These are phyloP conservation scores for Claviceps arundinis DNA, from an alignment of 2,329 filamentous ascomycete species.

Conservation along the genomic window DNA sequence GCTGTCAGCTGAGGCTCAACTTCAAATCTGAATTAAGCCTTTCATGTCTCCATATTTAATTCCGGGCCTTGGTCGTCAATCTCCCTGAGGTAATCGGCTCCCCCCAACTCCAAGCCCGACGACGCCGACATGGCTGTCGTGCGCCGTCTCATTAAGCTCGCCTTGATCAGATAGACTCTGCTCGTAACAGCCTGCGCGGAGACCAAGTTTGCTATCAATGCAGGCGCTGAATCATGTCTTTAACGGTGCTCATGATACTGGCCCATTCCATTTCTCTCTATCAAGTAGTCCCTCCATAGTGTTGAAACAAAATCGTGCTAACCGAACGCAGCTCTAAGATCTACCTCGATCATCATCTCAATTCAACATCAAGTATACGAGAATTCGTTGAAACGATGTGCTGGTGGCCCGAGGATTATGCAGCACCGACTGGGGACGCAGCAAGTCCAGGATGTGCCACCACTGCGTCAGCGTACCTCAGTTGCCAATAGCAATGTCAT, in stretches of 20 bases:
- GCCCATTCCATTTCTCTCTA: neutral
- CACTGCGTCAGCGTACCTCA: conserved; percentile 1
- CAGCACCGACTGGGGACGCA: neutral
- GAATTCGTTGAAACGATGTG: neutral
- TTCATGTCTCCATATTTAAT: neutral
- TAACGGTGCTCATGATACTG: neutral
- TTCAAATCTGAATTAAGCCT: neutral
- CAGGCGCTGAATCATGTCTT: neutral
- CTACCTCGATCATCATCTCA: neutral
- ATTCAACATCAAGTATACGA: neutral
- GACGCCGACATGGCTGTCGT: neutral
- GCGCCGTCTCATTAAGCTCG: neutral
- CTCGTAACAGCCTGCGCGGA: neutral
- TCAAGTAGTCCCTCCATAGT: neutral
- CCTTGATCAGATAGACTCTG: neutral
- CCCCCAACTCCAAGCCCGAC: neutral
- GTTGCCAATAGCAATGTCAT: neutral
- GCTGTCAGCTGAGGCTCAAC: too few relatives aligned
- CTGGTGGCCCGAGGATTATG: neutral
- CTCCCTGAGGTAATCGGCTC: neutral
- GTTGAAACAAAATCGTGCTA: neutral
- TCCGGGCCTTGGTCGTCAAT: neutral
- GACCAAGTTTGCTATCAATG: neutral
- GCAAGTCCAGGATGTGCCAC: conserved; percentile 1
- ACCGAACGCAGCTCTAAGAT: neutral